Conservation (phyloP, 2,329 filamentous ascomycete species). For the Hypoxylon sp. region DNA sequence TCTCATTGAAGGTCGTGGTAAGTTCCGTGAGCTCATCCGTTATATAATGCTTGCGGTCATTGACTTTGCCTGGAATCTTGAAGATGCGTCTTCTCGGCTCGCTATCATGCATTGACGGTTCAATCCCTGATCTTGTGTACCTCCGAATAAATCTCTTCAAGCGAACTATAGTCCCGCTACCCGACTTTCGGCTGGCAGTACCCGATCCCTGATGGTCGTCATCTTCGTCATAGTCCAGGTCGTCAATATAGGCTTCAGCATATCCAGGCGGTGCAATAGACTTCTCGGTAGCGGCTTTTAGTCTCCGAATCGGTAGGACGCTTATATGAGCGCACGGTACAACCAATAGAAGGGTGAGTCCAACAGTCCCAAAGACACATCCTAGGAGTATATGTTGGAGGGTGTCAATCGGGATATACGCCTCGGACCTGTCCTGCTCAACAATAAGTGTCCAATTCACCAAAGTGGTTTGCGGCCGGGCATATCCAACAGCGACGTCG, state of each 20-base stretch:
- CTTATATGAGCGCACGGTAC: conserved; percentile 86
- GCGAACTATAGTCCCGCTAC: conserved; percentile 59
- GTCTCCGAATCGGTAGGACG: conserved; percentile 82
- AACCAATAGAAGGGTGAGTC: conserved; percentile 77
- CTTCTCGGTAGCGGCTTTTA: conserved; percentile 82
- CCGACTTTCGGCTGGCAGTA: conserved; percentile 56
- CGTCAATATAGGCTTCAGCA: conserved; percentile 61
- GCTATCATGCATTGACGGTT: conserved; percentile 55
- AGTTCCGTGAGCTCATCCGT: conserved; percentile 90
- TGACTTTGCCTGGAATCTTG: conserved; percentile 87
- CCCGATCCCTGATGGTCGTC: conserved; percentile 54
- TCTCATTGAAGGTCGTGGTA: conserved; percentile 89
- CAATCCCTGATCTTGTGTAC: conserved; percentile 49
- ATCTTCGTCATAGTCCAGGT: conserved; percentile 63
- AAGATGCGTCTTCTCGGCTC: conserved; percentile 71
- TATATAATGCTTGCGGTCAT: conserved; percentile 79
- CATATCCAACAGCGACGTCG: conserved; percentile 84
- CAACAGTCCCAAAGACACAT: conserved; percentile 87
- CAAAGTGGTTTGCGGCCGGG: conserved; percentile 75
- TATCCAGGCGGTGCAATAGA: conserved; percentile 77
- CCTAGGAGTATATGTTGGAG: conserved; percentile 85
- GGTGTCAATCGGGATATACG: conserved; percentile 80
- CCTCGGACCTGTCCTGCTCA: conserved; percentile 81
- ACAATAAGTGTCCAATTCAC: conserved; percentile 88
- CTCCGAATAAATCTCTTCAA: conserved; percentile 58